Evolutionary conservation across 768 basidiomycete genomes (phyloP).

Genomic region (Antrodiella citrinella): DNA sequence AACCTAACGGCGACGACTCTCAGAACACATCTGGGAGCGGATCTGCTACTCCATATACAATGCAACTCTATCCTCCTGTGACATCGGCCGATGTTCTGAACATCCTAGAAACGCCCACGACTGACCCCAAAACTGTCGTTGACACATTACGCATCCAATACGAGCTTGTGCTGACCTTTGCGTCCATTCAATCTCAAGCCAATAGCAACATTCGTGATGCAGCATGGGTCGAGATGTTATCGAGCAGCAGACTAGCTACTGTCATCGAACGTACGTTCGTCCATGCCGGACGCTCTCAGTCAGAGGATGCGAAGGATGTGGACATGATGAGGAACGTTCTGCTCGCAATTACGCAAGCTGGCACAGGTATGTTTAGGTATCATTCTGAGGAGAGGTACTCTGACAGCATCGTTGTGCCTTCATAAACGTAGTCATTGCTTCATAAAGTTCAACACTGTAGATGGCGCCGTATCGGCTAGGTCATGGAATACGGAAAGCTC

Average conservation of each 20-base stretch:
- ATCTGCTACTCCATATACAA: constrained; percentile 1
- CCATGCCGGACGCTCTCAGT: neutral
- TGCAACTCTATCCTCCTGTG: constrained; percentile 11
- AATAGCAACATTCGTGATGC: constrained; percentile 8
- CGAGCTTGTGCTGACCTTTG: constrained; percentile 21
- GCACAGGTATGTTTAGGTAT: neutral
- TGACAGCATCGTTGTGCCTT: neutral
- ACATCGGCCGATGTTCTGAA: constrained; percentile 13
- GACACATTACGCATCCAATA: constrained; percentile 13
- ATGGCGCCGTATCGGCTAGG: no score
- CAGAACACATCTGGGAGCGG: neutral
- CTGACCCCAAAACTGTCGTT: constrained; percentile 3
- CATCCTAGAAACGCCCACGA: constrained; percentile 9
- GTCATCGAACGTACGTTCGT: constrained; percentile 15
- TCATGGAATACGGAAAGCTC: no score
- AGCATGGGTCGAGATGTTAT: constrained; percentile 15
- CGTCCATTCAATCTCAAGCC: constrained; percentile 15
- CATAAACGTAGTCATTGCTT: no score
- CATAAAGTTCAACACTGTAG: no score
- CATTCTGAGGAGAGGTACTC: neutral
- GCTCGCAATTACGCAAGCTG: neutral
- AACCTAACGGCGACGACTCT: neutral
- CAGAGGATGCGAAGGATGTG: constrained; percentile 4
- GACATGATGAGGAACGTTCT: constrained; percentile 5
- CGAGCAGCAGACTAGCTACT: constrained; percentile 10